Evolutionary conservation across 257 asterid species (phyloP), one percentile per base, ranked within the genome.

Genomic region (Jacaranda mimosifolia): DNA sequence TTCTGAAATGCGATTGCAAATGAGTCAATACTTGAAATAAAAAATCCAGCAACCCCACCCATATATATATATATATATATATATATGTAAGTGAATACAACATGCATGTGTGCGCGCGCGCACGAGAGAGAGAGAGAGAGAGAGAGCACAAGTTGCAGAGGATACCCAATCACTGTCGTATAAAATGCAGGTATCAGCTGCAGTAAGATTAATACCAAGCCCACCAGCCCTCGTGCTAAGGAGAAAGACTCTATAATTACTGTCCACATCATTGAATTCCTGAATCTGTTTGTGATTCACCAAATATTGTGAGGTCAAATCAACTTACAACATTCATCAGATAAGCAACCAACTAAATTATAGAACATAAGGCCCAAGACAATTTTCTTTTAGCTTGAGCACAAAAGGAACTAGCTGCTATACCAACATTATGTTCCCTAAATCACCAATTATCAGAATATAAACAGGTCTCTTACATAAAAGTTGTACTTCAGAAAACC

Each of bases 191-290:
- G 99, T 96, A 79, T 96, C 99, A 15, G 99, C 99, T 79, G 98
- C 85, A 70, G 98, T 93, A 58, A 96, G 99, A 88, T 96, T 96
- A 77, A 96, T 96, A 65, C 99, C 99, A 65, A 96, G 92, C 55
- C 99, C 99, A 75, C 99, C 99, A 80, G 99, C 99, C 64, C 99
- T 86, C 60, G 99, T 93, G 89, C 98, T 93, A 18, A 96, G 97
- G 68, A 96, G 96, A 88, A 96, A 96, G 75, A 96, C 84, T 83
- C 92, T 91, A 58, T 7, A 83, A 51, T 77, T 14, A 62, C 97
- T 93, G 77, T 86, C 73, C 63, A 76, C 89, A 49, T 93, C 92
- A 79, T 93, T 92, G 91, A 96, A 96, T 76, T 90, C 98, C 80
- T 85, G 51, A 68, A 96, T 96, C 99, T 96, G 97, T 77, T 70